Evolutionary conservation across 164 flowering plant species (phyloP).

Genomic region (Litsea cubeba): DNA sequence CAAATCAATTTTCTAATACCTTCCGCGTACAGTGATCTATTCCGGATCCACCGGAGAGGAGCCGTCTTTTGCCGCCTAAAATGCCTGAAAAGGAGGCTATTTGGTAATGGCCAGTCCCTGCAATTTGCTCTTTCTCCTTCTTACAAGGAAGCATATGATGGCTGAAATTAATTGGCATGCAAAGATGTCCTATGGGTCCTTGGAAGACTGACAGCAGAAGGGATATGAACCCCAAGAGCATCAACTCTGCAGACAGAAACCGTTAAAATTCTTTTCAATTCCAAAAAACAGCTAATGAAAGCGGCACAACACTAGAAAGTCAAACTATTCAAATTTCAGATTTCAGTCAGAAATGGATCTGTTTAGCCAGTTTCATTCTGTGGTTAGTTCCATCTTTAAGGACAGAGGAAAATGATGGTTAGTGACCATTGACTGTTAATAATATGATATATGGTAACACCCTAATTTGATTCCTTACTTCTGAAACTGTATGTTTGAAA

Average conservation of each 20-base stretch:
- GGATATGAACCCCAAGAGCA: conserved; percentile 84
- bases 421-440: no score
- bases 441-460: no score
- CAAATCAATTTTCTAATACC: conserved; percentile 13
- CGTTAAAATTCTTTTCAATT: no score
- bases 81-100: background rate
- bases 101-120: conserved; percentile 5
- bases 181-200: conserved; percentile 35
- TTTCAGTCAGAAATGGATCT: no score
- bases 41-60: conserved; percentile 26
- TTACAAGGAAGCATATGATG: conserved; percentile 54
- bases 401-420: background rate
- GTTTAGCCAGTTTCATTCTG: no score
- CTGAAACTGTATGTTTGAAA: no score
- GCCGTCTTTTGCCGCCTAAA: conserved; percentile 10
- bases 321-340: no score
- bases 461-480: no score
- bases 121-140: background rate
- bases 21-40: conserved; percentile 18
- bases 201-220: conserved; percentile 59
- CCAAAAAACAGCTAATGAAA: no score
- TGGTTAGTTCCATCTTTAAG: background rate
- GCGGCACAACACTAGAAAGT: no score
- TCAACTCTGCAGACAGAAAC: conserved; percentile 53
- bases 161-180: conserved; percentile 36